Evolutionary conservation across 306 rosid genomes (phyloP), one percentile per base, ranked within the genome.

Genomic region (Citrullus mucosospermus): DNA sequence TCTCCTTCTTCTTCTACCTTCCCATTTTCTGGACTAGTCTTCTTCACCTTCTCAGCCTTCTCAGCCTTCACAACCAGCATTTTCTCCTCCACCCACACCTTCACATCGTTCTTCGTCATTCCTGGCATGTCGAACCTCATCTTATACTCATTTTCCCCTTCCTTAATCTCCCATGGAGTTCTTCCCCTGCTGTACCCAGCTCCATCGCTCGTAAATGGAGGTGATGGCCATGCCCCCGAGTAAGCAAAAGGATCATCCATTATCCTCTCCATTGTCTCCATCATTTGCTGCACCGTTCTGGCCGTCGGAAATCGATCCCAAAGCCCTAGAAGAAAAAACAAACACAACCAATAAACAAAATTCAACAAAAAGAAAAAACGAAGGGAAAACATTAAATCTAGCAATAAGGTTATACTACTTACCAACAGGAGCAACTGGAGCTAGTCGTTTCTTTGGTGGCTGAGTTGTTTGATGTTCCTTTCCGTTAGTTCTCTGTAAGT

Each of bases 41-140:
- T 82, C 75, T 82, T 85, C 73, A 2, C 59, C 11, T 55, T 18
- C 59, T 55, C 59, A 11, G 51, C 82, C 41, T 93, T 91, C 75
- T 93, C 88, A 11, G 97, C 98, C 70, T 89, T 91, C 8, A 93
- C 86, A 12, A 93, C 87, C 14, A 93, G 70, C 96, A 91, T 90
- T 36, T 91, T 93, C 58, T 91, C 97, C 77, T 93, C 97, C 28
- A 93, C 92, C 90, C 97, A 91, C 2, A 90, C 92, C 78, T 89
- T 91, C 15, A 93, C 98, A 76, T 93, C 98, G 17, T 87, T 89
- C 73, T 89, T 90, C 9, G 76, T 86, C 96, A 93, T 93, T 16
- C 97, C 98, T 0, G 98, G 97, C 92, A 93, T 93, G 61, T 93
- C 97, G 41, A 93, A 93, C 79, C 98, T 90, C 93, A 91, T 85